Conservation (phyloP, 2,329 filamentous ascomycete species). For the Epichloe baconii region DNA sequence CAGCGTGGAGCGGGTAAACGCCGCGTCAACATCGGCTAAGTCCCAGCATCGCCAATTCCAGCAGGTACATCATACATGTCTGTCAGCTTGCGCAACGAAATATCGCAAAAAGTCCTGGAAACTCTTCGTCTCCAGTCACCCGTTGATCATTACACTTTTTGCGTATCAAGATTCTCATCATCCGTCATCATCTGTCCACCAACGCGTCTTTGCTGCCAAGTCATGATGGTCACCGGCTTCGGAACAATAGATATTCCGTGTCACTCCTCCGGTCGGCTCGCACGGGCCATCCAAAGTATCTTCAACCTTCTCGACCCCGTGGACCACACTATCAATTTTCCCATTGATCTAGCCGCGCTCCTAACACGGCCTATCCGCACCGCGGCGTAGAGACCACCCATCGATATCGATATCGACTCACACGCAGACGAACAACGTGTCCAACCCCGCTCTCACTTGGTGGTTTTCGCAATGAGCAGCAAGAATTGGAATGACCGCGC, state of each 20-base stretch:
- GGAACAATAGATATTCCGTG: conserved; percentile 8
- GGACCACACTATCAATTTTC: conserved; percentile 29
- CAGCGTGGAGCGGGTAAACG: conserved; percentile 14
- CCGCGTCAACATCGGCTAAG: conserved; percentile 18
- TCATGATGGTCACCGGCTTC: neutral
- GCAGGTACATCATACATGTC: neutral
- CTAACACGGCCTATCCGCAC: conserved; percentile 23
- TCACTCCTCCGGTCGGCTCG: conserved; percentile 6
- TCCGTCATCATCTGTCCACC: neutral
- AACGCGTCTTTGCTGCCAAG: neutral
- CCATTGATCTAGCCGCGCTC: conserved; percentile 18
- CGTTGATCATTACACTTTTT: neutral
- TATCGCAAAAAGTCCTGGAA: neutral
- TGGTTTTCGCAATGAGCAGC: conserved; percentile 29
- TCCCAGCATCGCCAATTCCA: conserved; percentile 7
- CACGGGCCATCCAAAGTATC: conserved; percentile 16
- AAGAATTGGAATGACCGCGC: conserved; percentile 50
- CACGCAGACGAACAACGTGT: conserved; percentile 4
- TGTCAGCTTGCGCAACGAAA: neutral
- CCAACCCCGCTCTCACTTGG: neutral
- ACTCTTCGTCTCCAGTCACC: neutral
- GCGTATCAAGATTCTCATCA: neutral
- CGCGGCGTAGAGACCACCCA: conserved; percentile 4
- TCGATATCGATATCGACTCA: conserved; percentile 7
- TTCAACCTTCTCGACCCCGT: conserved; percentile 10